These are phyloP conservation scores for Hymenoscyphus albidus DNA, from an alignment of 2,329 filamentous ascomycete genomes.

Conservation along the genomic window DNA sequence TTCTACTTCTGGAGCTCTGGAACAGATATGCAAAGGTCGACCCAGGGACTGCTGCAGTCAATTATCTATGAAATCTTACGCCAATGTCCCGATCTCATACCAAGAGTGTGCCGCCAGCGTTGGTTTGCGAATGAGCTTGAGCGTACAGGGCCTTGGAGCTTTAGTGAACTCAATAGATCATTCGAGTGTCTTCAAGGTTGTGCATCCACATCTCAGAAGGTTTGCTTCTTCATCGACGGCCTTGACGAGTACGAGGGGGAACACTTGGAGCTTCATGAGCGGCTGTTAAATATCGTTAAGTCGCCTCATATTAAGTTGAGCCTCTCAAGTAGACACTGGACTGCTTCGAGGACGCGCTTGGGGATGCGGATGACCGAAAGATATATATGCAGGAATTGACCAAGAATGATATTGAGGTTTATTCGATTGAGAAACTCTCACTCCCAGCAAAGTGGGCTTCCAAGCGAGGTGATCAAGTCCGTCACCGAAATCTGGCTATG, in stretches of 20 bases:
- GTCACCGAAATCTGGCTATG: not conserved
- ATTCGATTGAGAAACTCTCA: not conserved
- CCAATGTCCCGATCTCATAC: not conserved
- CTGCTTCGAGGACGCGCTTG: constrained; percentile 31
- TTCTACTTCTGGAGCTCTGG: not conserved
- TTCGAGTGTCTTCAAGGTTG: not conserved
- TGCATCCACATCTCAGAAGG: not conserved
- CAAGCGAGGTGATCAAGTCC: not conserved
- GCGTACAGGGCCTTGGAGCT: not conserved
- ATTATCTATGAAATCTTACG: not conserved
- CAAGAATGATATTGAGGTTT: constrained; percentile 6
- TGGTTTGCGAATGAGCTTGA: not conserved
- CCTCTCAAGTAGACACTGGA: constrained; percentile 33
- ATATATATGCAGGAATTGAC: constrained; percentile 22
- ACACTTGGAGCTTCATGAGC: not conserved
- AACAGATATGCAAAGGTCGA: not conserved
- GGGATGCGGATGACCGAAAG: constrained; percentile 15
- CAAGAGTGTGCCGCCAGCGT: not conserved
- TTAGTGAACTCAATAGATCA: not conserved
- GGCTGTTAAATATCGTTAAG: not conserved
- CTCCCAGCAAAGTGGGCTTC: not conserved
- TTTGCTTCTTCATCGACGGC: not conserved
- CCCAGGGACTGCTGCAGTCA: not conserved
- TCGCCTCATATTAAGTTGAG: constrained; percentile 23
- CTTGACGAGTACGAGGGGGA: constrained; percentile 1